Evolutionary conservation across 495 filamentous ascomycete species (phyloP).

Genomic region (Xylaria bambusicola): DNA sequence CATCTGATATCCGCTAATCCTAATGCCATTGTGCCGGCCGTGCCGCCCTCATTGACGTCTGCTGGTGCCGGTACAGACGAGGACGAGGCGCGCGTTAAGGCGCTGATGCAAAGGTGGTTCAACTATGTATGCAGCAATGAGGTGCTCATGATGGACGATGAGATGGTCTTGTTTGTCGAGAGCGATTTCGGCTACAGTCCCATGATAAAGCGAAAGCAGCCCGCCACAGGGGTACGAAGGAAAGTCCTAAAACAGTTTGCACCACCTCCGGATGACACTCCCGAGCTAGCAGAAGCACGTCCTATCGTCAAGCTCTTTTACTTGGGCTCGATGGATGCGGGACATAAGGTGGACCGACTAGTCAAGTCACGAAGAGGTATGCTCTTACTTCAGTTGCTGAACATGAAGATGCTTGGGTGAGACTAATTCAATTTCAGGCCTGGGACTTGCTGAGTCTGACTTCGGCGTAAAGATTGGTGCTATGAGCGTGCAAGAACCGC

Average conservation of each 20-base stretch:
- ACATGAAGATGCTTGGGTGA: not conserved
- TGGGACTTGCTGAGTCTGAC: constrained; percentile 91
- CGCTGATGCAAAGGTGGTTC: constrained; percentile 89
- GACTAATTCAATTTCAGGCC: constrained; percentile 54
- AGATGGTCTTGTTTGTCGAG: constrained; percentile 96
- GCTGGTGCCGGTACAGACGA: constrained; percentile 97
- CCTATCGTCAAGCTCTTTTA: constrained; percentile 96
- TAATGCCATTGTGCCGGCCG: constrained; percentile 95
- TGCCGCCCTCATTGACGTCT: constrained; percentile 86
- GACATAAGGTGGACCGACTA: constrained; percentile 91
- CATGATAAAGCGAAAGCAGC: constrained; percentile 92
- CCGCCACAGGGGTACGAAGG: constrained; percentile 90
- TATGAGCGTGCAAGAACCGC: constrained; percentile 86
- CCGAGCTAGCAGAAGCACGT: constrained; percentile 84
- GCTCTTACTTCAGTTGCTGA: constrained; percentile 22
- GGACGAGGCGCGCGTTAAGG: constrained; percentile 87
- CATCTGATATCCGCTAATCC: constrained; percentile 95
- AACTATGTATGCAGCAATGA: constrained; percentile 91
- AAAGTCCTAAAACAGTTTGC: constrained; percentile 99
- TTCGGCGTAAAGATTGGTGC: constrained; percentile 84
- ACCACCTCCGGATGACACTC: constrained; percentile 95
- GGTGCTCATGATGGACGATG: constrained; percentile 89
- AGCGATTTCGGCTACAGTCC: constrained; percentile 98
- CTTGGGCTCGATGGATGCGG: constrained; percentile 89
- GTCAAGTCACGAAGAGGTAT: constrained; percentile 90